Base-by-base conservation (phyloP, 495 filamentous ascomycete genomes). In the Tuber indicum region DNA sequence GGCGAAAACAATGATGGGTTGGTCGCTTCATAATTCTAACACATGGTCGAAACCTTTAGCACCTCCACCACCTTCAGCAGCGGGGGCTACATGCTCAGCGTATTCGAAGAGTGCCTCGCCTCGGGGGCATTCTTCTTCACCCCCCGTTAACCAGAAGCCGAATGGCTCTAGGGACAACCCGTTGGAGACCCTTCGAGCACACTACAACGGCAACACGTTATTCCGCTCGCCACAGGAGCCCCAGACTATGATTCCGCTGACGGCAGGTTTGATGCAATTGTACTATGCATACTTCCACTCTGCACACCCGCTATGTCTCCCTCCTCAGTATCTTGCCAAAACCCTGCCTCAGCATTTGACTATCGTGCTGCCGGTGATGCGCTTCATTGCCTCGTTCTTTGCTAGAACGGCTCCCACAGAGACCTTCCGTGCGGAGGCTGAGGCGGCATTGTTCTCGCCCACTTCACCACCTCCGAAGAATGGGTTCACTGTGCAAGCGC, bases 401-500 rank as follows among this genome's bases (percentile, higher is more conserved):
- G 86, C 87, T n/a, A 86, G 86, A 47, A 85, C 87, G 14, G 84
- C 87, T 44, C 84, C 84, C 52, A 88, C 86, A 2, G 87, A 88
- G 16, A 86, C 87, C 49, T 89, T 89, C 45, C 89, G 86, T 69
- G 84, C 88, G 42, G 87, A 90, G 39, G 89, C 91, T 17, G 87
- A 91, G 79, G 83, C 86, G 36, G 83, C 86, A 5, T 82, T 88
- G 43, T 88, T 90, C 72, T 84, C 86, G 42, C 83, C 86, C 7
- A 85, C 85, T 17, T 36, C 70, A 4, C 73, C 76, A 17, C 86
- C 86, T 23, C 81, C 87, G 16, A 87, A 87, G 76, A 89, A 92
- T 82, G 91, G 89, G 4, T 93, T 90, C 82, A 85, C 88, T 75
- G 89, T 96, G 5, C 94, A 97, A 84, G 91, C 93, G 0, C 86